Conservation (phyloP, 176 grass and related monocot genomes). For the Tuctoria greenei region DNA sequence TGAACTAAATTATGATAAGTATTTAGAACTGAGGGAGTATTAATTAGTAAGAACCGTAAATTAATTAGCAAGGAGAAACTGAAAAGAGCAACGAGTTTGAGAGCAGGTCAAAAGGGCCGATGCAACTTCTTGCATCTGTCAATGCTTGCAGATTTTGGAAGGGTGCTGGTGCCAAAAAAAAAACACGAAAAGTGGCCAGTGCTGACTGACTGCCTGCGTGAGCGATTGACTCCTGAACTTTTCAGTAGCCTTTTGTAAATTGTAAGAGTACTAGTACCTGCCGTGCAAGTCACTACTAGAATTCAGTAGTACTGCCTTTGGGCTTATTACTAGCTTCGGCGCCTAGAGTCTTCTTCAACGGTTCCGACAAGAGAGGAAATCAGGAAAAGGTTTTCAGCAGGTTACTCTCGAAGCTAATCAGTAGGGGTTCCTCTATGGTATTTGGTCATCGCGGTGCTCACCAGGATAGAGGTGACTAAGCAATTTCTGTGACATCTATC, state of each 20-base stretch:
- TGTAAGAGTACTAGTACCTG: neutral
- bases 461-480: too few species aligned
- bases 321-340: too few species aligned
- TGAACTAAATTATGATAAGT: too few species aligned
- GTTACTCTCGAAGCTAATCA: too few species aligned
- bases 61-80: slow-evolving; percentile 13
- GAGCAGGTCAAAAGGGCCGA: neutral
- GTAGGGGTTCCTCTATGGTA: too few species aligned
- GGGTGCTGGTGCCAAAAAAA: neutral
- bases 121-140: neutral
- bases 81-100: neutral
- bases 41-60: neutral
- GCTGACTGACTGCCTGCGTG: neutral
- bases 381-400: too few species aligned
- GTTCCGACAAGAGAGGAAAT: too few species aligned
- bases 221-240: slow-evolving; percentile 7
- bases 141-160: slow-evolving; percentile 8
- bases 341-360: too few species aligned
- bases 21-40: too few species aligned
- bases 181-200: neutral
- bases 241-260: slow-evolving; percentile 1
- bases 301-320: too few species aligned
- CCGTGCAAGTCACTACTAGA: neutral
- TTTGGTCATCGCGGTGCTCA: too few species aligned
- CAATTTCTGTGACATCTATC: too few species aligned